A percentile compares a stretch with the other conserved stretches of the same genome.
phyloP scores from a whole-genome alignment of 495 filamentous ascomycete species.

The Halenospora varia region DNA sequence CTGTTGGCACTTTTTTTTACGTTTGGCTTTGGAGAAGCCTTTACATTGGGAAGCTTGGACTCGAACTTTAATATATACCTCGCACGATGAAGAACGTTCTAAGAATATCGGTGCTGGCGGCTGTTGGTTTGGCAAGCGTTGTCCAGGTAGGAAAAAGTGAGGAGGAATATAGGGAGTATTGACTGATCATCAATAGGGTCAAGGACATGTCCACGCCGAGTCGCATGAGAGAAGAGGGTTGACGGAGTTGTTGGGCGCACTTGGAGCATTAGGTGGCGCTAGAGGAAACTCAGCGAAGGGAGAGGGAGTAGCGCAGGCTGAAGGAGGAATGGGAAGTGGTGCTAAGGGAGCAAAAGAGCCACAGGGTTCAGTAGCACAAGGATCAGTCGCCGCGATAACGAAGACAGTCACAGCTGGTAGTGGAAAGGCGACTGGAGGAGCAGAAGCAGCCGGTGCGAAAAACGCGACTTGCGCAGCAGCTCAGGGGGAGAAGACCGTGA shows the following conservation, averaged over 20 bases:
- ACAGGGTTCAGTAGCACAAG: neutral
- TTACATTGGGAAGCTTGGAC: neutral
- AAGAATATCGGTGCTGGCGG: conserved; percentile 7
- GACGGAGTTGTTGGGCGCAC: conserved; percentile 14
- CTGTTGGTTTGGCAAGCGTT: conserved; percentile 9
- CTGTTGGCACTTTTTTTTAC: conserved; percentile 18
- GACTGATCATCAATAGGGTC: conserved; percentile 14
- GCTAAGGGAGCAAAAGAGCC: neutral
- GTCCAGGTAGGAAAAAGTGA: conserved; percentile 15
- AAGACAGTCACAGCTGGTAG: neutral
- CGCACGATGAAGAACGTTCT: conserved; percentile 15
- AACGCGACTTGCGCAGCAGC: neutral
- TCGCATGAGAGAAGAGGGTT: conserved; percentile 12
- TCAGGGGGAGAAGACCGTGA: conserved; percentile 15
- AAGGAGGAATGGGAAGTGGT: neutral
- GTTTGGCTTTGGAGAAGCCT: conserved; percentile 5
- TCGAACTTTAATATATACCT: neutral
- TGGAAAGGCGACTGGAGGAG: neutral
- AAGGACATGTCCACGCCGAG: neutral
- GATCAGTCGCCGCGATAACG: neutral
- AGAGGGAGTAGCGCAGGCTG: no score
- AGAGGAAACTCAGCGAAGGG: neutral
- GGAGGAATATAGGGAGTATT: neutral
- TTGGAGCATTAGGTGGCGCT: neutral
- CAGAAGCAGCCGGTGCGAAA: neutral